Percentiles rank a stretch among this genome's conserved stretches.
phyloP scores from a whole-genome alignment of 176 grass and related monocot species.

The Poa pratensis region DNA sequence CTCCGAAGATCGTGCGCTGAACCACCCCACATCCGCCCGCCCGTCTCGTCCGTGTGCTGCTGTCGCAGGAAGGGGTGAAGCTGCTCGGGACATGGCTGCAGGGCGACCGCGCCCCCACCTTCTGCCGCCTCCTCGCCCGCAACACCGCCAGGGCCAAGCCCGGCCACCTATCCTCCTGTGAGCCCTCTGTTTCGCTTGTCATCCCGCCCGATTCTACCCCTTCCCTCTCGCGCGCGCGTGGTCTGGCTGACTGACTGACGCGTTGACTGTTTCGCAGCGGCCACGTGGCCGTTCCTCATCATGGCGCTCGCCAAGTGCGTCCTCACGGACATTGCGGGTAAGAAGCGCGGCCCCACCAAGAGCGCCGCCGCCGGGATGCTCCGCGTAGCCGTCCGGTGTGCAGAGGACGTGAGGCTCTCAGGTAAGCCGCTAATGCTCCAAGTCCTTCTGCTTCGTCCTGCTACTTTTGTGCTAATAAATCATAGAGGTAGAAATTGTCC shows the following conservation, averaged over 20 bases:
- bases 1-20: neutral
- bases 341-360: slow-evolving; percentile 69
- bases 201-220: neutral
- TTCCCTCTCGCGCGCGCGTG: neutral
- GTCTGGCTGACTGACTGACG: neutral
- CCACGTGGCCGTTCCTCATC: slow-evolving; percentile 75
- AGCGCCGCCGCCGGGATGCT: slow-evolving; percentile 66
- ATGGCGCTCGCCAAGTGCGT: slow-evolving; percentile 53
- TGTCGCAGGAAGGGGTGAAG: slow-evolving; percentile 74
- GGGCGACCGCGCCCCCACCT: slow-evolving; percentile 57
- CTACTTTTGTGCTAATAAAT: neutral
- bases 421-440: slow-evolving; percentile 34
- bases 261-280: slow-evolving; percentile 50
- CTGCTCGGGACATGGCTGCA: slow-evolving; percentile 73
- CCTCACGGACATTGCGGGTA: slow-evolving; percentile 54
- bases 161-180: slow-evolving; percentile 53
- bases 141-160: slow-evolving; percentile 58
- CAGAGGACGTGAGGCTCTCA: slow-evolving; percentile 64
- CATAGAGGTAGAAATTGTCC: neutral
- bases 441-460: neutral
- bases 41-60: neutral
- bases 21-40: neutral
- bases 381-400: slow-evolving; percentile 60
- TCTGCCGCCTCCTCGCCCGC: slow-evolving; percentile 69
- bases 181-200: neutral